phyloP scores from a whole-genome alignment of 2,329 filamentous ascomycete species.

The Alternaria triticina region DNA sequence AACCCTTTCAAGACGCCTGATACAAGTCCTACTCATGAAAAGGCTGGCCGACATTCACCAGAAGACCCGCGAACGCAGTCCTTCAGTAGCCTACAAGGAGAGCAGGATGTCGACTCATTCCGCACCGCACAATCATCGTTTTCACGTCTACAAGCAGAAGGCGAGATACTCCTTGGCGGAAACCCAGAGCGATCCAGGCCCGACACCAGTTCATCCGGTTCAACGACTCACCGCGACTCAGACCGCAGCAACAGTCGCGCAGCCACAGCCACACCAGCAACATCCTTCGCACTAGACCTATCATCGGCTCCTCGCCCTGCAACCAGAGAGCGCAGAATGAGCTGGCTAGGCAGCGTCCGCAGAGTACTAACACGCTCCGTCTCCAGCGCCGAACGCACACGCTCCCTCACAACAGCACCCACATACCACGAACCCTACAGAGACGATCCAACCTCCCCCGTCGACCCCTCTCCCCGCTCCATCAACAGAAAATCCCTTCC shows the following conservation, averaged over 20 bases:
- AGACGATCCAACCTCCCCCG: conserved; percentile 30
- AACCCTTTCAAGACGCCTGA: conserved; percentile 46
- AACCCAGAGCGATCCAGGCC: conserved; percentile 42
- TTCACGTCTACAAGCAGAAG: conserved; percentile 58
- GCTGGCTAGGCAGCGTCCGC: conserved; percentile 48
- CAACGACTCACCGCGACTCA: conserved; percentile 29
- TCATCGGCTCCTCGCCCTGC: conserved; percentile 14
- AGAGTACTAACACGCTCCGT: conserved; percentile 42
- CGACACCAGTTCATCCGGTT: conserved; percentile 38
- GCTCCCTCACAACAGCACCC: conserved; percentile 32
- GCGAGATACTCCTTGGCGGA: conserved; percentile 59
- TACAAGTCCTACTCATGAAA: conserved; percentile 38
- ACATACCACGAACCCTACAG: conserved; percentile 37
- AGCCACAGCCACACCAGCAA: conserved; percentile 34
- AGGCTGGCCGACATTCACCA: conserved; percentile 24
- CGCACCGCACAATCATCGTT: conserved; percentile 59
- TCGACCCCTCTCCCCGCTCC: not conserved
- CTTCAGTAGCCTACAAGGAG: conserved; percentile 46
- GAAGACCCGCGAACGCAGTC: conserved; percentile 35
- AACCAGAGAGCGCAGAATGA: conserved; percentile 37
- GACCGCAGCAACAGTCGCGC: conserved; percentile 32
- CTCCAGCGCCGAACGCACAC: conserved; percentile 34
- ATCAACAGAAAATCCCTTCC: conserved; percentile 29
- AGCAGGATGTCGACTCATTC: conserved; percentile 57
- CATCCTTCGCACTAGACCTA: conserved; percentile 31